Base-by-base conservation (phyloP, 1,139 yeast species). In the Blastobotrys ciferrii region DNA sequence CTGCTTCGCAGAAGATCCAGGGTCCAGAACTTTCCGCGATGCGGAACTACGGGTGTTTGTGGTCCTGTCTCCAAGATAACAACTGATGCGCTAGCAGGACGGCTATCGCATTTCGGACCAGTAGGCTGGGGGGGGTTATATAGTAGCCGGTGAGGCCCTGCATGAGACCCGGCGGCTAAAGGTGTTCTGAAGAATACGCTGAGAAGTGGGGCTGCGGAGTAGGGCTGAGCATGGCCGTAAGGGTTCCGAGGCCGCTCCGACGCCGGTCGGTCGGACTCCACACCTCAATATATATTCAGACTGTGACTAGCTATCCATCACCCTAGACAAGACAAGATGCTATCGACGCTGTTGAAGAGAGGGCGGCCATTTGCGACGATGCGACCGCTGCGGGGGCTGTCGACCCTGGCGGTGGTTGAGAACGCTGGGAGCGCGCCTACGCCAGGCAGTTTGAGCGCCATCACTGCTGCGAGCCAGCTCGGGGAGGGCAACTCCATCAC, bases 331-430 rank as follows among this genome's bases (percentile, higher is more conserved):
- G 28, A 17, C 33, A 32, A 14, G n/a, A 32, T 42, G 35, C 39
- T 15, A 7, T 33, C 42, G 20, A 25, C 20, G 23, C 19, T 38
- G 11, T 14, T 15, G 31, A 15, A 39, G 31, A 39, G 20, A 13
- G 19, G 42, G 13, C 23, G 42, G 11, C 15, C 42, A 20, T 38
- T 38, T 23, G 28, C 28, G 23, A 20, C 38, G 14, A 18, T 30
- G 17, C 43, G 49, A 35, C 23, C 37, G 28, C 11, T 36, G n/a
- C 54, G 76, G 53, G 60, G 69, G 20, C 72, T 74, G 44, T 80
- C 85, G 36, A 87, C 96, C 0, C 75, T 91, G 60, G 84, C 94
- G 1, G 79, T 87, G 57, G 70, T 89, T 42, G 97, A 89, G 68
- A 73, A 82, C 41, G 59, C 67, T 18, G 69, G 72, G 11, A 82